Base-by-base conservation (phyloP, 148 eudicot genomes). In the Diospyros kaki region DNA sequence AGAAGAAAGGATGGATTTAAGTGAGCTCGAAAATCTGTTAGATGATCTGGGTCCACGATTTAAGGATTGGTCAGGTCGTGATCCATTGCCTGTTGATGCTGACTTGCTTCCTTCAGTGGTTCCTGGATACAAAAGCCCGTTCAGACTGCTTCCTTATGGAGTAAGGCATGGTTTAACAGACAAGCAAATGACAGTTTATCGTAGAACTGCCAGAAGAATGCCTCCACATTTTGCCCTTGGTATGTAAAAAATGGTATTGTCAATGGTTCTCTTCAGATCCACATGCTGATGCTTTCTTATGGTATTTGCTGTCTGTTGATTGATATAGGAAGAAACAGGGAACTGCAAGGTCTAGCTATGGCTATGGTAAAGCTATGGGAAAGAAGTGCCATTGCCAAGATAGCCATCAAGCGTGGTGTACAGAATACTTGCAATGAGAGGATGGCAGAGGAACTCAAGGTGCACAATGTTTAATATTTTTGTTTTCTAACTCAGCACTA, bases 171-270 rank as follows among this genome's bases (percentile, higher is more conserved):
- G 79, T 74, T 84, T 95, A 83, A 83, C 75, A 75, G 87, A 93
- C 64, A 77, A 77, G 64, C 88, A 89, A 74, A 91, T 85, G 80
- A 95, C 99, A 46, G 80, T 65, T 50, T 74, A 79, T 53, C 90
- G 97, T 55, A 80, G 84, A 77, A 78, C 86, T 65, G 96, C 98
- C 55, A 93, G 98, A 77, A 78, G 44, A 63, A 82, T 87, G 86
- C 98, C 88, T 82, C 90, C 97, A 55, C 99, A 95, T 82, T 95
- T 95, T 84, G 99, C 97, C 69, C 83, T 95, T 68, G 99, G 99
- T 95, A 90, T 71, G 83, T 81, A 11, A 7, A 28, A 54, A 40
- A 61, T 17, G 0, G 13, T 61, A 44, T 63, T 71, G 39, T 48
- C 15, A 43, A 53, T 13, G 53, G 15, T 39, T 50, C 28, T 28